Conservation (phyloP, 331 rosid species). For the Rosa hybrid region DNA sequence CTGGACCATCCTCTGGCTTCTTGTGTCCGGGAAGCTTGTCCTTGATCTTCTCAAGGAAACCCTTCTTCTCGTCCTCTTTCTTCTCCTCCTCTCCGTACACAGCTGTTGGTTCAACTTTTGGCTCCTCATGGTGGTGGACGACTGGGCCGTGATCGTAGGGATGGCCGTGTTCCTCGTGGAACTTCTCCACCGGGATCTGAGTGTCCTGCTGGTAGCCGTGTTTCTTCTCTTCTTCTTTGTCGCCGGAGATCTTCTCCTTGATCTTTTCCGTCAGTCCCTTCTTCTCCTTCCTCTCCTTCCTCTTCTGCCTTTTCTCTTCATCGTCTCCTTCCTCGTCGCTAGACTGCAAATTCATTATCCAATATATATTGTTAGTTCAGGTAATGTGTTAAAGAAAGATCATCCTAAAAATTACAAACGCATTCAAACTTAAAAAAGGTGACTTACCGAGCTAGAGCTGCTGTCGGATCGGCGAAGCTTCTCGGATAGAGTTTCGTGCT, state of each 20-base stretch:
- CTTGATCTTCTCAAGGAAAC: constrained; percentile 79
- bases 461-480: constrained; percentile 69
- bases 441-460: constrained; percentile 81
- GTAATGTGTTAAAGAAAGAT: no score
- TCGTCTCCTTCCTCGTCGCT: constrained; percentile 68
- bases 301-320: constrained; percentile 39
- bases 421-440: no score
- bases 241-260: constrained; percentile 39
- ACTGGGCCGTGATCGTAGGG: background rate
- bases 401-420: no score
- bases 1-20: constrained; percentile 58
- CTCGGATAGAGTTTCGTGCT: constrained; percentile 37
- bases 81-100: background rate
- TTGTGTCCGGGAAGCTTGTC: constrained; percentile 81
- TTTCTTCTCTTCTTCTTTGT: constrained; percentile 21
- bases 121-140: constrained; percentile 5
- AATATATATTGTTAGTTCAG: background rate
- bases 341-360: constrained; percentile 47
- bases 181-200: constrained; percentile 48
- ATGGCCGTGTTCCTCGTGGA: constrained; percentile 29
- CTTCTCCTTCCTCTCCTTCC: constrained; percentile 48
- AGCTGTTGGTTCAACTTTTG: background rate
- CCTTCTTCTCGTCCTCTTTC: constrained; percentile 69
- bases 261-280: constrained; percentile 50
- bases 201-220: constrained; percentile 36